These are phyloP conservation scores for Hypomyces rosellus DNA, from an alignment of 2,329 filamentous ascomycete genomes.

Conservation along the genomic window DNA sequence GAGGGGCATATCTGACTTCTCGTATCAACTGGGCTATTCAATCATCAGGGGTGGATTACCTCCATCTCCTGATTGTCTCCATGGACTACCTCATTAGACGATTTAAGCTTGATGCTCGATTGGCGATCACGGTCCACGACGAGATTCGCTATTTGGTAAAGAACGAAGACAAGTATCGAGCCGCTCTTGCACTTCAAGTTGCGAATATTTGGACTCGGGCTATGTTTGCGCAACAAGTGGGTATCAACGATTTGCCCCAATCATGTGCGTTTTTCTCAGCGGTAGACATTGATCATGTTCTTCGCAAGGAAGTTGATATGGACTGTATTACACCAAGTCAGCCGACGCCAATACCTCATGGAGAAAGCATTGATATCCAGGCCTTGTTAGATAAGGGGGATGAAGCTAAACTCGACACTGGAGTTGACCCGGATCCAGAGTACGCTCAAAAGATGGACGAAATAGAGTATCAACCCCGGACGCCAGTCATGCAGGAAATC, in stretches of 20 bases:
- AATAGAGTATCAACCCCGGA: slow-evolving; percentile 63
- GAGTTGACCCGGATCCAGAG: slow-evolving; percentile 47
- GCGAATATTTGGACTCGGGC: slow-evolving; percentile 94
- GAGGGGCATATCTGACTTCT: slow-evolving; percentile 87
- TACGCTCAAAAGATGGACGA: slow-evolving; percentile 36
- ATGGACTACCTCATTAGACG: slow-evolving; percentile 91
- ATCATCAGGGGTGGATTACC: slow-evolving; percentile 92
- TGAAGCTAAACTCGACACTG: slow-evolving; percentile 61
- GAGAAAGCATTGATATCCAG: slow-evolving; percentile 79
- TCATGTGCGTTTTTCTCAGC: slow-evolving; percentile 93
- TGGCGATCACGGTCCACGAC: slow-evolving; percentile 93
- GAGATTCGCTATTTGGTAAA: slow-evolving; percentile 93
- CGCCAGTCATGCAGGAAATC: slow-evolving; percentile 73
- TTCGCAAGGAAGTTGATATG: slow-evolving; percentile 98
- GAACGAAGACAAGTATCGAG: slow-evolving; percentile 77
- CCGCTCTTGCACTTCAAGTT: slow-evolving; percentile 88
- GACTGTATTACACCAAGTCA: slow-evolving; percentile 92
- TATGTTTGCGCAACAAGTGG: slow-evolving; percentile 96
- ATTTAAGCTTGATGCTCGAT: slow-evolving; percentile 76
- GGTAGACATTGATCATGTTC: slow-evolving; percentile 87
- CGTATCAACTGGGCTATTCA: slow-evolving; percentile 99
- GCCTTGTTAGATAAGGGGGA: slow-evolving; percentile 69
- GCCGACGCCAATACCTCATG: slow-evolving; percentile 66
- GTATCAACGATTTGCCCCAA: slow-evolving; percentile 90
- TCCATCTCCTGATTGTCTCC: slow-evolving; percentile 83